phyloP scores from a whole-genome alignment of 306 rosid species.

The Glycine tomentella region DNA sequence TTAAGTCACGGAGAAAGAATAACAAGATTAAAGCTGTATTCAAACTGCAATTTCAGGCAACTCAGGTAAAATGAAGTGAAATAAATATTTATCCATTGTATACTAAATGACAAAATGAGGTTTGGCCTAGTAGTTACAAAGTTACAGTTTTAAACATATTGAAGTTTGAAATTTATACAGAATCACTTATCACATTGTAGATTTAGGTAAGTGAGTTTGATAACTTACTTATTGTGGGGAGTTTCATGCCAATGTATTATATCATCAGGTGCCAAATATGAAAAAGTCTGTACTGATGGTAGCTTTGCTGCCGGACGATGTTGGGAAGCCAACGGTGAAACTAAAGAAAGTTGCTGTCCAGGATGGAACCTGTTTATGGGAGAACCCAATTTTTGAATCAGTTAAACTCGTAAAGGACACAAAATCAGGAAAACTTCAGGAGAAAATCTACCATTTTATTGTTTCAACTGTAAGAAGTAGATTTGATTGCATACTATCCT shows the following conservation, averaged over 20 bases:
- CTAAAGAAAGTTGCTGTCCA: slow-evolving; percentile 16
- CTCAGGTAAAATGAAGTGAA: slow-evolving; percentile 8
- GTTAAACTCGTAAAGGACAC: slow-evolving; percentile 6
- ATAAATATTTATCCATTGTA: not conserved
- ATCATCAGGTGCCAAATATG: slow-evolving; percentile 19
- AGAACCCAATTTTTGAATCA: slow-evolving; percentile 16
- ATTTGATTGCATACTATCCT: not conserved
- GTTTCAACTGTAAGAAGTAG: slow-evolving; percentile 26
- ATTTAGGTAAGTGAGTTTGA: slow-evolving; percentile 8
- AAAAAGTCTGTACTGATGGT: slow-evolving; percentile 11
- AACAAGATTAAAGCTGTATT: slow-evolving; percentile 9
- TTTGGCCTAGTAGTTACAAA: not conserved
- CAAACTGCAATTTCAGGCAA: slow-evolving; percentile 23
- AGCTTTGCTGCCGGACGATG: slow-evolving; percentile 19
- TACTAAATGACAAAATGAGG: slow-evolving; percentile 15
- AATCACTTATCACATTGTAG: not conserved
- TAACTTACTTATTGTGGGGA: not conserved
- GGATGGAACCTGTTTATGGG: slow-evolving; percentile 25
- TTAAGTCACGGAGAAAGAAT: slow-evolving; percentile 6
- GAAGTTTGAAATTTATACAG: not conserved
- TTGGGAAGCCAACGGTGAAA: slow-evolving; percentile 20
- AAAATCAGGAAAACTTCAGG: slow-evolving; percentile 22
- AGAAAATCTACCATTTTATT: slow-evolving; percentile 25
- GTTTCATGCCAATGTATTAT: not conserved
- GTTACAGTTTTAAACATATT: not conserved